These are phyloP conservation scores for Flammula alnicola DNA, from an alignment of 1,284 basidiomycete species.

Conservation along the genomic window DNA sequence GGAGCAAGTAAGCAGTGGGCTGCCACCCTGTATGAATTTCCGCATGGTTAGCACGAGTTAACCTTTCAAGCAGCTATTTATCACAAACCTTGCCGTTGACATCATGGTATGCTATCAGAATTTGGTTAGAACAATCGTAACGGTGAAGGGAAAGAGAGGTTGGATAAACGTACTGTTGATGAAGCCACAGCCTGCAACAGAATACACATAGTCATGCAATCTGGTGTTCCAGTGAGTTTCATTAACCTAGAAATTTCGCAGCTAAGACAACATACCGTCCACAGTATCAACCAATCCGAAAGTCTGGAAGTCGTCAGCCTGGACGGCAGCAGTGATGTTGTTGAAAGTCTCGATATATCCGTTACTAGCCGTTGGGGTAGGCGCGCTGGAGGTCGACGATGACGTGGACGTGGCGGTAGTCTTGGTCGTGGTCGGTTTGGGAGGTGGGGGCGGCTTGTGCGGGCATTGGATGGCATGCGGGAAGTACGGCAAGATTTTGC, in stretches of 20 bases:
- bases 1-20: slow-evolving; percentile 46
- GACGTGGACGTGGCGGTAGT: slow-evolving; percentile 9
- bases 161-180: slow-evolving; percentile 41
- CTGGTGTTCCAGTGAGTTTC: slow-evolving; percentile 22
- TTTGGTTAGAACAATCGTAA: slow-evolving; percentile 5
- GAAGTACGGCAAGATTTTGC: slow-evolving; percentile 38
- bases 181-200: slow-evolving; percentile 44
- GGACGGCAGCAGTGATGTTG: slow-evolving; percentile 45
- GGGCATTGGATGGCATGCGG: slow-evolving; percentile 42
- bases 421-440: slow-evolving; percentile 10
- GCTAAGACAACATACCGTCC: slow-evolving; percentile 32
- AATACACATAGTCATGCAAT: slow-evolving; percentile 48
- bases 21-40: slow-evolving; percentile 40
- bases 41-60: background rate
- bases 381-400: too few relatives aligned
- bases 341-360: slow-evolving; percentile 44
- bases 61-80: background rate
- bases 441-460: slow-evolving; percentile 28
- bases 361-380: slow-evolving; percentile 25
- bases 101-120: slow-evolving; percentile 44
- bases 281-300: slow-evolving; percentile 50
- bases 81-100: slow-evolving; percentile 44
- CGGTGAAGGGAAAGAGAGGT: background rate
- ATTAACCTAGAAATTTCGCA: background rate
- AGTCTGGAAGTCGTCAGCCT: slow-evolving; percentile 46